These are phyloP conservation scores for Thermothelomyces thermophilus DNA, from an alignment of 2,329 filamentous ascomycete genomes.

Conservation along the genomic window DNA sequence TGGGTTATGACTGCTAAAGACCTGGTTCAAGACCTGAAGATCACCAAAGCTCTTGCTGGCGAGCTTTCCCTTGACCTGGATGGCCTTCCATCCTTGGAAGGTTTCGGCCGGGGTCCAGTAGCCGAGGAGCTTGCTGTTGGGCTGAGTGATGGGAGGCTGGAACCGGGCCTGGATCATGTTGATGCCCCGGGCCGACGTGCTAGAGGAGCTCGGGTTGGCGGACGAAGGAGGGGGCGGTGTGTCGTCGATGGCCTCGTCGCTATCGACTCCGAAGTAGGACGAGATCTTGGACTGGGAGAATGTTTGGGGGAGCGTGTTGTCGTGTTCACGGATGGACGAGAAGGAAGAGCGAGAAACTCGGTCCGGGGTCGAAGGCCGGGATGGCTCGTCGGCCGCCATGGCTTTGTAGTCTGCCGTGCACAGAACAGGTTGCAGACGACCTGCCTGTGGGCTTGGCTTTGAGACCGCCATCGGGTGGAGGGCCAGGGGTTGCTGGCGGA, in stretches of 20 bases:
- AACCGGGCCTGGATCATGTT: slow-evolving; percentile 42
- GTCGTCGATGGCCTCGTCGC: slow-evolving; percentile 47
- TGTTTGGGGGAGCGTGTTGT: slow-evolving; percentile 52
- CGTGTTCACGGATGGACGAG: slow-evolving; percentile 56
- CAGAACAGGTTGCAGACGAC: slow-evolving; percentile 18
- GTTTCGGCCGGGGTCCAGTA: slow-evolving; percentile 52
- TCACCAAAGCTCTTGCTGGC: slow-evolving; percentile 58
- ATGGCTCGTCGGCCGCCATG: slow-evolving; percentile 21
- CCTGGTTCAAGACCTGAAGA: slow-evolving; percentile 48
- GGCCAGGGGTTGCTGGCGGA: slow-evolving; percentile 1
- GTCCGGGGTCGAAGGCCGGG: slow-evolving; percentile 28
- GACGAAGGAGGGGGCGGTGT: background rate
- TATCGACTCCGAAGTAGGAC: slow-evolving; percentile 39
- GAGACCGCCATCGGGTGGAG: slow-evolving; percentile 21
- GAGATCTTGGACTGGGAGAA: slow-evolving; percentile 59
- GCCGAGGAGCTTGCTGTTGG: slow-evolving; percentile 50
- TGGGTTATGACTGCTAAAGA: slow-evolving; percentile 47
- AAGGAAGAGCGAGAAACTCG: slow-evolving; percentile 48
- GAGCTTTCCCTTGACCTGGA: slow-evolving; percentile 51
- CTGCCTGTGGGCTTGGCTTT: slow-evolving; percentile 21
- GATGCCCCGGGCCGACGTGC: slow-evolving; percentile 30
- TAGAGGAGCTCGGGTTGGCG: slow-evolving; percentile 31
- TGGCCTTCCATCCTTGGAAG: slow-evolving; percentile 58
- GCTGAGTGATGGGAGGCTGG: slow-evolving; percentile 47
- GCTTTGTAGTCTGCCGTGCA: slow-evolving; percentile 24